Base-by-base conservation (phyloP, 2,329 filamentous ascomycete genomes). In the Paracoccidioides lutzii region DNA sequence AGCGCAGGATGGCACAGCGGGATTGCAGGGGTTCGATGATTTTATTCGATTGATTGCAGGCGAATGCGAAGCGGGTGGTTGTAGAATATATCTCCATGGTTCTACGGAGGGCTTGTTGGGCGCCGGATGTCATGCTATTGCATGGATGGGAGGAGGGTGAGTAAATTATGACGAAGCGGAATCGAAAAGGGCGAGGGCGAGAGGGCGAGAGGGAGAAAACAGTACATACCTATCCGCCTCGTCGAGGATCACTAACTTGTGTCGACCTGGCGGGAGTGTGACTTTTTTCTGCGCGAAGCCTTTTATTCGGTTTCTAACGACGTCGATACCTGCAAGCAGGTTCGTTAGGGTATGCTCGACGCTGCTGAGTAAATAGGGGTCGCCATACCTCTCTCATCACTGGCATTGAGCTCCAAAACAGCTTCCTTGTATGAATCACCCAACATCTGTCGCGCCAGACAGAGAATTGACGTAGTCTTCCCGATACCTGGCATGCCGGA, bases 51-150 rank as follows among this genome's bases (percentile, higher is more conserved):
- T 95, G 89, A 71, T 98, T 98, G 78, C 93, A 98, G 2, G 93
- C 93, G 66, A 98, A 98, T 0, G 93, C 93, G 67, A 98, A 98
- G 57, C 93, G 82, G 2, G 93, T 98, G 1, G 93, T 98, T 60
- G 90, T 85, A 44, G 89, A 94, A 75, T 97, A 97, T 53, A 97
- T 98, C 71, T 98, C 93, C 93, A 98, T 98, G 0, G 93, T 98
- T 59, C 93, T 80, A 62, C 93, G 82, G 40, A 98, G 80, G 22
- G 93, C 93, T 73, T 97, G 93, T 69, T 98, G 93, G 2, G 93
- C 93, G 54, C 93, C 93, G 30, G 87, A 87, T 0, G 93, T 98
- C 93, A 98, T 98, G 66, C 80, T 82, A 53, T 37, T n/a, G 55
- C 54, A 55, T 58, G 52, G 7, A 33, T 12, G 9, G 9, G 15